A percentile compares a stretch with the other conserved stretches of the same genome.
Conservation (phyloP, 306 rosid species). For the Betula pendula region DNA sequence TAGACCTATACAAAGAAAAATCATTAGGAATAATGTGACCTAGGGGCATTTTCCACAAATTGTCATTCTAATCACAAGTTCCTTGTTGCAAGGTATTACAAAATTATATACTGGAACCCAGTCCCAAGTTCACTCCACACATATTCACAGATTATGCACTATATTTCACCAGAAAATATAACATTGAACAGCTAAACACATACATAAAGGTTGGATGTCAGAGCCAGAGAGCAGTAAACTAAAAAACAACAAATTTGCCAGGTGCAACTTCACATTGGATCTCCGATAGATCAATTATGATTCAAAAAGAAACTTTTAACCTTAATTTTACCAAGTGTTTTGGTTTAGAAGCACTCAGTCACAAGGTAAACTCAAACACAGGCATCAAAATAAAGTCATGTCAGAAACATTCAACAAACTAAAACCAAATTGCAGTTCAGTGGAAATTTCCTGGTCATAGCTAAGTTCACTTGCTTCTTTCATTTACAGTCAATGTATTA, state of each 20-base stretch:
- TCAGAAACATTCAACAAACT: slow-evolving; percentile 1
- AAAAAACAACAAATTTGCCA: background rate
- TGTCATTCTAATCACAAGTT: background rate
- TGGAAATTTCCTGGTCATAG: too few species aligned
- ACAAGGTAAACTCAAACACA: background rate
- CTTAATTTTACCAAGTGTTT: background rate
- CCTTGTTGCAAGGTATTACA: background rate
- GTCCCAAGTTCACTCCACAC: background rate
- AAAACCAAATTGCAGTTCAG: slow-evolving; percentile 8
- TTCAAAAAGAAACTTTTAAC: background rate
- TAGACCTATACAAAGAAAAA: background rate
- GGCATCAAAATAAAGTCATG: background rate
- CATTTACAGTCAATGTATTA: background rate
- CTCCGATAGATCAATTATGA: background rate
- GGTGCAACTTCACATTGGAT: background rate
- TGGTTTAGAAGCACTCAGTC: background rate
- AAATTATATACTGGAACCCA: background rate
- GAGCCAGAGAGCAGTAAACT: background rate
- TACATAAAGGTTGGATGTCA: background rate
- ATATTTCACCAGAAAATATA: background rate
- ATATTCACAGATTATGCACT: background rate
- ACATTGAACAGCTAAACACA: background rate
- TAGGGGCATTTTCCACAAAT: background rate
- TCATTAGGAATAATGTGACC: background rate
- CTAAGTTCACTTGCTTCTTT: background rate